These are phyloP conservation scores for Auricularia cornea DNA, from an alignment of 768 basidiomycete species.

Conservation along the genomic window DNA sequence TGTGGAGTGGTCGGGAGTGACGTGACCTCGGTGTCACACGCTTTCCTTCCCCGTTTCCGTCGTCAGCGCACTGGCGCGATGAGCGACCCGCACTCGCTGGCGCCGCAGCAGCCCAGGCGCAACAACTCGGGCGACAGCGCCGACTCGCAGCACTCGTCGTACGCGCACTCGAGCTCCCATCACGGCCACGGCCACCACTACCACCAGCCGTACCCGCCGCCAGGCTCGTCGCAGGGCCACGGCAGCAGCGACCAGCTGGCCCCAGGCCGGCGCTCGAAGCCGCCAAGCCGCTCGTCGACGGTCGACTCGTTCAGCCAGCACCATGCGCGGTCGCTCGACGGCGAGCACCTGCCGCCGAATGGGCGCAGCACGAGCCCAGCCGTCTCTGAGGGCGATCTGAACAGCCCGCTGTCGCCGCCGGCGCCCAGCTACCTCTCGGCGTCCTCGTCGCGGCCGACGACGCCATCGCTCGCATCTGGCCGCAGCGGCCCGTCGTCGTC, in stretches of 20 bases:
- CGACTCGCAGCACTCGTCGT: neutral
- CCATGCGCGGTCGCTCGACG: neutral
- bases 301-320: neutral
- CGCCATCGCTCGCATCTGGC: constrained; percentile 2
- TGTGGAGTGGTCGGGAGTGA: no score
- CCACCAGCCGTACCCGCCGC: neutral
- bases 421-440: neutral
- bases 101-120: neutral
- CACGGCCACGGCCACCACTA: neutral
- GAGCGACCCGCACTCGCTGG: neutral
- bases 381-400: neutral
- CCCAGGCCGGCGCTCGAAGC: no score
- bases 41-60: no score
- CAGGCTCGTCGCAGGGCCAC: no score
- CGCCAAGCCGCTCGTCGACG: neutral
- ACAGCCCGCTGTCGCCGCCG: neutral
- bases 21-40: no score
- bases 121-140: constrained; percentile 1
- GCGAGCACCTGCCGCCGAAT: neutral
- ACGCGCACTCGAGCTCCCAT: neutral
- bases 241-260: no score
- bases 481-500: neutral
- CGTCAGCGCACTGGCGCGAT: neutral
- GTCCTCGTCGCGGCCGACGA: neutral
- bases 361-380: neutral